Evolutionary conservation across 345 rosid genomes (phyloP), one percentile per base, ranked within the genome.

Genomic region (Raphanus sativus): DNA sequence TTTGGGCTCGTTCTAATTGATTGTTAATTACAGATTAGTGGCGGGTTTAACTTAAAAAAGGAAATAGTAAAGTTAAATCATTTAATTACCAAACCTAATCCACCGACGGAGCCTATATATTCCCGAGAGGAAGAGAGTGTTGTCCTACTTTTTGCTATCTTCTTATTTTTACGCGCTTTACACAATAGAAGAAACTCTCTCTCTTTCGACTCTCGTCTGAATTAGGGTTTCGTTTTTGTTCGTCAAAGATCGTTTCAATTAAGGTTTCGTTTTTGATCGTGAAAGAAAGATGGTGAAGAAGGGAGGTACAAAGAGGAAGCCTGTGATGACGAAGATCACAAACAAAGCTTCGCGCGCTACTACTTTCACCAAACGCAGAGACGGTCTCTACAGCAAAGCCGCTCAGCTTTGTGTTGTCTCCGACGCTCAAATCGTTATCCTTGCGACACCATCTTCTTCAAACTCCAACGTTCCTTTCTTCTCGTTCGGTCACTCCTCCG

Each of bases 401-500:
- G 25, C 70, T 1, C 33, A 77, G 59, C 59, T 63, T 12, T 77
- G 70, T 52, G 56, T 26, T 34, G 26, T 62, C 45, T 33, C 62
- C 25, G 70, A 34, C 1, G 64, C 80, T 1, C 64, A 62, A 8
- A 63, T 70, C 4, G 75, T 65, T 0, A 40, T 77, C 17, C 28
- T 77, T 1, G 52, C 36, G 5, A 61, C 70, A 2, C 64, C 80
- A 3, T 6, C 17, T 25, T 75, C 73, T 12, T 26, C 79, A 0
- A n/a, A 60, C 2, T 67, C 68, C 1, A 13, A 61, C 28, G 56
- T 12, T 3, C 50, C 69, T 3, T 62, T 69, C 29, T 70, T n/a
- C 65, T 48, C 70, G 5, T 76, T 50, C 1, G 75, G 80, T 1
- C 75, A 62, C 12, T 63, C 75, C 15, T 69, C 75, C 4, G 70